Conservation (phyloP, 805 yeast species). For the Kodamaea leandrae region DNA sequence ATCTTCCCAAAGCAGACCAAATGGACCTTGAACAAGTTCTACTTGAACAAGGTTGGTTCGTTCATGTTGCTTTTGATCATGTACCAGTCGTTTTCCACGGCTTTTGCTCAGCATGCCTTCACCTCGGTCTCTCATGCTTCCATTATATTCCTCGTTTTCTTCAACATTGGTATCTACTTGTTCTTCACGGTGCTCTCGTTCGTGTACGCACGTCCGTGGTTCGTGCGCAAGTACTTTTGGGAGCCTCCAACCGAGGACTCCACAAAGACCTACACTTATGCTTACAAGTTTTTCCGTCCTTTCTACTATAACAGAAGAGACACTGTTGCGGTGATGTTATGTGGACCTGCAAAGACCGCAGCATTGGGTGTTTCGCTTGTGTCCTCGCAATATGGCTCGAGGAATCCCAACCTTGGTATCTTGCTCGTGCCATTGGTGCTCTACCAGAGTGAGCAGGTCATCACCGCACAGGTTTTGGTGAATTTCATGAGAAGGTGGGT, state of each 20-base stretch:
- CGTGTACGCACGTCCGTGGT: conserved; percentile 57
- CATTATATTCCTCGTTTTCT: conserved; percentile 73
- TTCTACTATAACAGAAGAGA: conserved; percentile 71
- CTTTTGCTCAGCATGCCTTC: conserved; percentile 81
- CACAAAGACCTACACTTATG: conserved; percentile 42
- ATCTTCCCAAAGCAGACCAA: conserved; percentile 62
- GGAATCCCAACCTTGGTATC: conserved; percentile 60
- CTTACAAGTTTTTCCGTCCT: conserved; percentile 51
- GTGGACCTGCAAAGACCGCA: conserved; percentile 93
- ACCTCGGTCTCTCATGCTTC: conserved; percentile 64
- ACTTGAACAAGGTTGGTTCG: conserved; percentile 70
- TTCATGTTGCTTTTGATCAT: conserved; percentile 75
- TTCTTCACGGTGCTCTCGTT: conserved; percentile 70
- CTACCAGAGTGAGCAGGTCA: conserved; percentile 84
- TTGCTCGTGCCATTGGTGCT: conserved; percentile 79
- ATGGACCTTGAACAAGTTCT: conserved; percentile 56
- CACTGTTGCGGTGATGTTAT: conserved; percentile 75
- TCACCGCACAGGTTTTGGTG: conserved; percentile 73
- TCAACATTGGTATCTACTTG: conserved; percentile 76
- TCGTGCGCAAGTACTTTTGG: conserved; percentile 41
- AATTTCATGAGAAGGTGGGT: conserved; percentile 71
- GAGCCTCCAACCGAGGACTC: conserved; percentile 48
- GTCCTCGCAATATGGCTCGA: conserved; percentile 74
- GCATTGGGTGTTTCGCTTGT: conserved; percentile 84
- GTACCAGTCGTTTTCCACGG: conserved; percentile 81